Conservation (phyloP, 148 eudicot species). For the Cornus florida region DNA sequence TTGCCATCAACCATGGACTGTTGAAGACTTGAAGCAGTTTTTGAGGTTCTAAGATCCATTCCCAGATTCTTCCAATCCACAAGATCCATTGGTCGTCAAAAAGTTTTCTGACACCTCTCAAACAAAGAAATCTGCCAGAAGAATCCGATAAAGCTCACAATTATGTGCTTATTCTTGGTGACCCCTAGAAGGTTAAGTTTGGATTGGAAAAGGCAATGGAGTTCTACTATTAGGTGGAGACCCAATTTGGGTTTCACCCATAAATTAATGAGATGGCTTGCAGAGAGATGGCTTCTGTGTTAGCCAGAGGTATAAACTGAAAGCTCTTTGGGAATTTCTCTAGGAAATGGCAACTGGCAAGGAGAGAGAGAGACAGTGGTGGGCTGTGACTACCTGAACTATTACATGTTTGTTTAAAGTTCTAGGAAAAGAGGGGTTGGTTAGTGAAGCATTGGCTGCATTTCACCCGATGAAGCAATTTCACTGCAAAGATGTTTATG, state of each 20-base stretch:
- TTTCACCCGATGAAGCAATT: slow-evolving; percentile 78
- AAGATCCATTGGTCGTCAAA: too few species aligned
- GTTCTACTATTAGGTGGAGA: too few species aligned
- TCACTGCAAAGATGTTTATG: slow-evolving; percentile 71
- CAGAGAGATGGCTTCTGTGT: slow-evolving; percentile 68
- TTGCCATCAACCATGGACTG: slow-evolving; percentile 33
- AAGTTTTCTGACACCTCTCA: slow-evolving; percentile 55
- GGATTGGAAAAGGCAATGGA: slow-evolving; percentile 56
- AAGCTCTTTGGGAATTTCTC: slow-evolving; percentile 59
- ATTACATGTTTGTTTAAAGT: slow-evolving; percentile 86
- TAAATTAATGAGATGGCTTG: slow-evolving; percentile 62
- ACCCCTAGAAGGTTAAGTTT: slow-evolving; percentile 41
- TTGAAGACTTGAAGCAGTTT: slow-evolving; percentile 40
- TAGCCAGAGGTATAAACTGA: slow-evolving; percentile 59
- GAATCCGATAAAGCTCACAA: slow-evolving; percentile 45
- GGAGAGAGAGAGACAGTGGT: slow-evolving; percentile 32
- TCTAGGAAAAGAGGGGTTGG: slow-evolving; percentile 77
- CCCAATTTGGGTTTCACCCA: slow-evolving; percentile 55
- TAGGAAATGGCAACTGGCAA: slow-evolving; percentile 57
- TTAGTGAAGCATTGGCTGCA: slow-evolving; percentile 58
- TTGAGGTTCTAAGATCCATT: slow-evolving; percentile 56
- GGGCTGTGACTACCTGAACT: slow-evolving; percentile 53
- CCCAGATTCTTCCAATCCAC: slow-evolving; percentile 63
- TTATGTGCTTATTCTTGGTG: slow-evolving; percentile 56
- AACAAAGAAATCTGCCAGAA: slow-evolving; percentile 48